Evolutionary conservation across 2,329 filamentous ascomycete genomes (phyloP).

Genomic region (Fusarium armeniacum): DNA sequence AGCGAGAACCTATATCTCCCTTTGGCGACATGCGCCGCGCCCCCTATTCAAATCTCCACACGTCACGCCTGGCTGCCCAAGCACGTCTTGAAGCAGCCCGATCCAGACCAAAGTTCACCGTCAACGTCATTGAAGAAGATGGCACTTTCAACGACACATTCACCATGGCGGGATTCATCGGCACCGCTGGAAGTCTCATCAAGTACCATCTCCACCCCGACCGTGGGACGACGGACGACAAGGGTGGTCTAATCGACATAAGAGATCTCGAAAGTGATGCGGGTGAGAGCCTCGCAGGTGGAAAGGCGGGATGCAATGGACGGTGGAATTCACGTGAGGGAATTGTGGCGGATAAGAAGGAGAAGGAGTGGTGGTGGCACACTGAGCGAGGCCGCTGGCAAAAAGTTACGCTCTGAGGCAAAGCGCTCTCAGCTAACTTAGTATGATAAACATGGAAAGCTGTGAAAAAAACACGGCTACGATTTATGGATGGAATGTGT

Average conservation of each 20-base stretch:
- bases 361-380: slow-evolving; percentile 66
- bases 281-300: slow-evolving; percentile 60
- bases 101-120: slow-evolving; percentile 66
- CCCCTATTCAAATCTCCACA: slow-evolving; percentile 62
- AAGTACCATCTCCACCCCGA: slow-evolving; percentile 73
- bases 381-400: slow-evolving; percentile 64
- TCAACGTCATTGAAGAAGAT: slow-evolving; percentile 69
- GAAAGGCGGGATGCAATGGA: slow-evolving; percentile 61
- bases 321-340: slow-evolving; percentile 61
- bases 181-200: slow-evolving; percentile 70
- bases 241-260: slow-evolving; percentile 68
- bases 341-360: slow-evolving; percentile 60
- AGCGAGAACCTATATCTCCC: slow-evolving; percentile 29
- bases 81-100: slow-evolving; percentile 72
- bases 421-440: background rate
- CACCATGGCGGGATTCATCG: slow-evolving; percentile 72
- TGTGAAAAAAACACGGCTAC: slow-evolving; percentile 13
- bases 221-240: slow-evolving; percentile 66
- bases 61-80: slow-evolving; percentile 75
- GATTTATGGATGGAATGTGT: slow-evolving; percentile 38
- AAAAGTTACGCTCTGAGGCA: slow-evolving; percentile 43
- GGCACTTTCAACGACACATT: slow-evolving; percentile 66
- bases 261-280: slow-evolving; percentile 63
- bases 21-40: slow-evolving; percentile 37
- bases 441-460: background rate